Base-by-base conservation (phyloP, 805 yeast genomes). In the Saccharomyces cerevisiae region DNA sequence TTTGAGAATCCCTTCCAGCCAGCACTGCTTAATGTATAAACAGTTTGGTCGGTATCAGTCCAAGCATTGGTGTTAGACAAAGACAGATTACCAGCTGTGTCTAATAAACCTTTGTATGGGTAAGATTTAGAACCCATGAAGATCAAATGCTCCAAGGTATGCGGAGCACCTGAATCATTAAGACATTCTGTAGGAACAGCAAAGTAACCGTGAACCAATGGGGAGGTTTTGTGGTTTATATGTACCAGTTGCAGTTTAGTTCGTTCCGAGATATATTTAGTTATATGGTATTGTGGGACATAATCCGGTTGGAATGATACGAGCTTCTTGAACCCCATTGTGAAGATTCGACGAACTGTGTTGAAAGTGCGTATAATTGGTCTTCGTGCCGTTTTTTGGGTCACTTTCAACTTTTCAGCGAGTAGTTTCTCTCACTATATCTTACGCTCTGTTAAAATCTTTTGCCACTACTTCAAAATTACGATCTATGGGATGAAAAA, bases 11-110 rank as follows among this genome's bases (percentile, higher is more conserved):
- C 98, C 54, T 88, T 89, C 96, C 97, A 91, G 9, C 98, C 98
- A 0, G 98, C 98, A 41, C 96, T 83, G 8, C 86, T 79, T 53
- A 94, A 75, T 2, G 97, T 89, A 63, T 94, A 94, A 1, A 90
- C 97, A 0, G 99, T 94, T 66, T 89, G 96, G 70, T 94, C 98
- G 4, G 94, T 89, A 0, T 86, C 89, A 0, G 99, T 94, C 97
- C 97, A 91, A 0, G 99, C 99, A 66, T 94, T 94, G 0, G 98
- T 94, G 4, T 82, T 77, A 1, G 96, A 86, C 70, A 85, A 87
- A 57, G 89, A 84, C 54, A 87, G 72, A 65, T 89, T 89, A 5
- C 97, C 96, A 51, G 91, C 77, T 10, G 84, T 84, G 65, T 94
- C 99, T 49, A 94, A 74, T 50, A 91, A 74, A 8, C 99, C 98